Evolutionary conservation across 202 grass and related monocot species (phyloP).

Genomic region (Zizania palustris): DNA sequence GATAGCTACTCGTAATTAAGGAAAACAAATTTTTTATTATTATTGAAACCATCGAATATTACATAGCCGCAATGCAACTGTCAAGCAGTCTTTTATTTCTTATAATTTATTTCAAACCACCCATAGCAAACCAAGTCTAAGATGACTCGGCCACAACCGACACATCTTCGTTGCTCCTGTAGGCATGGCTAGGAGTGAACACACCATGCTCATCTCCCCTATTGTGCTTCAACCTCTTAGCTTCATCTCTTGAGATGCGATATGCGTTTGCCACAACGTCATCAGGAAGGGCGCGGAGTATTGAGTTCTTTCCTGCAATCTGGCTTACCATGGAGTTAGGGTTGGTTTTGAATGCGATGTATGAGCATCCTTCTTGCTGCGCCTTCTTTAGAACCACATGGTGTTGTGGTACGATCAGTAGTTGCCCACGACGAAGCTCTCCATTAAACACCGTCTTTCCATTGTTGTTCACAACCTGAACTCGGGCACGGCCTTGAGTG

Average conservation of each 20-base stretch:
- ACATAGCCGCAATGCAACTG: conserved; percentile 2
- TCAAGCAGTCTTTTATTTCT: background rate
- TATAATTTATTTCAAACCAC: background rate
- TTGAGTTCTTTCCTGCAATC: background rate
- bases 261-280: conserved; percentile 9
- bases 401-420: conserved; percentile 26
- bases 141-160: background rate
- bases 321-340: conserved; percentile 16
- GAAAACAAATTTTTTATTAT: background rate
- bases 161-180: background rate
- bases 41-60: background rate
- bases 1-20: background rate
- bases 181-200: conserved; percentile 21
- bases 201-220: conserved; percentile 27
- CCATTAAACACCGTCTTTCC: conserved; percentile 14
- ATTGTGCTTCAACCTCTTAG: conserved; percentile 33
- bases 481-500: background rate
- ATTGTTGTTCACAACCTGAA: conserved; percentile 23
- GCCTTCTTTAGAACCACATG: conserved; percentile 5
- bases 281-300: background rate
- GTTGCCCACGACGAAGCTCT: conserved; percentile 3
- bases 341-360: conserved; percentile 23
- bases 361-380: background rate
- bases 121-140: background rate
- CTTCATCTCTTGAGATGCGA: conserved; percentile 7